Conservation (phyloP, 2,329 filamentous ascomycete genomes). For the Chrysoporthe cubensis region DNA sequence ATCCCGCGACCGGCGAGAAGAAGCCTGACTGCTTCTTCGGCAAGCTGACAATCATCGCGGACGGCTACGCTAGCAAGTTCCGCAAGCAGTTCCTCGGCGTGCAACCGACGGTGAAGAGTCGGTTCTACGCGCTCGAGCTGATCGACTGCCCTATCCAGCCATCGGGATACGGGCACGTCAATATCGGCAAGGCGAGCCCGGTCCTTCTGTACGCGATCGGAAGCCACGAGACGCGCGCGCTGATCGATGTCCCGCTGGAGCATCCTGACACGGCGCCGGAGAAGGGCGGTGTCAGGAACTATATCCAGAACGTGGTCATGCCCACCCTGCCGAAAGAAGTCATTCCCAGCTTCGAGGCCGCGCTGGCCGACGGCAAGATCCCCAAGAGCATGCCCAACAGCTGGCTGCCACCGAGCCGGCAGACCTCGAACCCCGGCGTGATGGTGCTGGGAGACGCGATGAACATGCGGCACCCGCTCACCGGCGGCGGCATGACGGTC, state of each 20-base stretch:
- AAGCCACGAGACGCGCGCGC: constrained; percentile 85
- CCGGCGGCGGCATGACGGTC: constrained; percentile 97
- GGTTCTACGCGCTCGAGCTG: constrained; percentile 93
- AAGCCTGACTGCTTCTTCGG: constrained; percentile 81
- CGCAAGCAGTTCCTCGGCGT: constrained; percentile 75
- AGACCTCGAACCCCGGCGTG: constrained; percentile 65
- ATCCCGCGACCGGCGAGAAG: constrained; percentile 59
- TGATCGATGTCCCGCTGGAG: constrained; percentile 84
- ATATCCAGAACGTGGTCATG: constrained; percentile 76
- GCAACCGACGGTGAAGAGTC: constrained; percentile 73
- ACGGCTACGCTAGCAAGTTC: constrained; percentile 93
- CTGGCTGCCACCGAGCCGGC: constrained; percentile 78
- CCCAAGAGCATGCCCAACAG: constrained; percentile 91
- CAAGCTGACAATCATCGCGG: constrained; percentile 83
- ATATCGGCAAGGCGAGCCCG: constrained; percentile 76
- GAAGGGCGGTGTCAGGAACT: constrained; percentile 81
- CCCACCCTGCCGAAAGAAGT: constrained; percentile 75
- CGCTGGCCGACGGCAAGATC: constrained; percentile 77
- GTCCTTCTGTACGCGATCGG: constrained; percentile 97
- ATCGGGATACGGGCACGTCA: constrained; percentile 80
- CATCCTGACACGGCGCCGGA: constrained; percentile 73
- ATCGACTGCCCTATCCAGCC: constrained; percentile 82
- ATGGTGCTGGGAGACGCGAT: constrained; percentile 90
- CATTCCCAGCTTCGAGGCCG: constrained; percentile 73
- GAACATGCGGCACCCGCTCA: constrained; percentile 99